Evolutionary conservation across 495 filamentous ascomycete species (phyloP).

Genomic region (Xanthoparmelia taractica): DNA sequence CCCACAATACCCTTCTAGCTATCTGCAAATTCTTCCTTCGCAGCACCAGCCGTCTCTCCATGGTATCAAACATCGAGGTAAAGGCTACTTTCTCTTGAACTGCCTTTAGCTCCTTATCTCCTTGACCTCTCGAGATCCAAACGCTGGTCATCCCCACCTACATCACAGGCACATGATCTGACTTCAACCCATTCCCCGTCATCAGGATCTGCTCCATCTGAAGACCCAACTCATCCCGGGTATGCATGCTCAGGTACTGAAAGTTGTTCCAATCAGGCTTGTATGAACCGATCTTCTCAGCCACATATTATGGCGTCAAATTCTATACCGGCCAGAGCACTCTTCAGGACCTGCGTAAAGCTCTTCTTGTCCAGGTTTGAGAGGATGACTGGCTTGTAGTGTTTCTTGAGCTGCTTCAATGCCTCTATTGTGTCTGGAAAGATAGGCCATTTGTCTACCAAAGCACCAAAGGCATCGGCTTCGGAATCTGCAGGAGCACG

Average conservation of each 20-base stretch:
- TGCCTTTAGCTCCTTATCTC: constrained; percentile 34
- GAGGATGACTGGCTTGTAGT: constrained; percentile 63
- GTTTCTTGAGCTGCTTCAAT: constrained; percentile 45
- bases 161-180: constrained; percentile 65
- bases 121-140: constrained; percentile 59
- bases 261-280: constrained; percentile 67
- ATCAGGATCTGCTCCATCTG: constrained; percentile 52
- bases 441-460: constrained; percentile 53
- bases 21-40: constrained; percentile 39
- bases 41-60: constrained; percentile 65
- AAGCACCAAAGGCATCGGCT: constrained; percentile 42
- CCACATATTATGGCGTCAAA: constrained; percentile 70
- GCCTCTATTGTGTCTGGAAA: constrained; percentile 59
- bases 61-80: constrained; percentile 53
- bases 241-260: constrained; percentile 50
- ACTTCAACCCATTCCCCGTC: constrained; percentile 60
- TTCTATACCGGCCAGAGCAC: constrained; percentile 39
- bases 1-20: neutral
- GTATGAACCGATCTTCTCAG: constrained; percentile 66
- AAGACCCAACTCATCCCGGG: constrained; percentile 48
- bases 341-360: constrained; percentile 47
- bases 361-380: constrained; percentile 63
- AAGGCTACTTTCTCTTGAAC: constrained; percentile 40
- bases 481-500: constrained; percentile 30
- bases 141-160: constrained; percentile 53